Evolutionary conservation across 2,329 filamentous ascomycete genomes (phyloP).

Genomic region (Fusarium sulawesiense): DNA sequence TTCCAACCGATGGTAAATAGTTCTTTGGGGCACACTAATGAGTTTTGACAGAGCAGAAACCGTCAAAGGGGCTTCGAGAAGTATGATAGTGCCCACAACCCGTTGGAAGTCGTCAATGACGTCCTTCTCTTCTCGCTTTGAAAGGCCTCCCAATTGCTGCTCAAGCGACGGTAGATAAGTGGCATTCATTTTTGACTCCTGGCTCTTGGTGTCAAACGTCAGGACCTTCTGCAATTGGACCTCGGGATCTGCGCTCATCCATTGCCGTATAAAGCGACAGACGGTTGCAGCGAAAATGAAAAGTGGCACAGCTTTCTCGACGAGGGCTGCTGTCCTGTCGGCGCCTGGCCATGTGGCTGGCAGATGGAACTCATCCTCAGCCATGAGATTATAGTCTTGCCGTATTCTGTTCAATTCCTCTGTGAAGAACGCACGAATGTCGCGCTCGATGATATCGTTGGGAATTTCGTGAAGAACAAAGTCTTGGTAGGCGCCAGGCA

Average conservation of each 20-base stretch:
- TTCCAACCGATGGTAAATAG: slow-evolving; percentile 35
- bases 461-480: not conserved
- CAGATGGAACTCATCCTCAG: not conserved
- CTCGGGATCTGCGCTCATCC: slow-evolving; percentile 34
- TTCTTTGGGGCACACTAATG: not conserved
- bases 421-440: slow-evolving; percentile 43
- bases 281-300: slow-evolving; percentile 53
- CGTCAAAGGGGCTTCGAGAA: slow-evolving; percentile 40
- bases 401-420: slow-evolving; percentile 48
- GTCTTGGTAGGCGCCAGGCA: not conserved
- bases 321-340: slow-evolving; percentile 11
- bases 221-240: slow-evolving; percentile 43
- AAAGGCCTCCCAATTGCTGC: not conserved
- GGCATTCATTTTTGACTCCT: slow-evolving; percentile 23
- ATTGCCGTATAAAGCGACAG: slow-evolving; percentile 45
- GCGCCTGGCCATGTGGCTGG: slow-evolving; percentile 18
- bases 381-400: slow-evolving; percentile 33
- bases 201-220: slow-evolving; percentile 1
- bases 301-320: slow-evolving; percentile 48
- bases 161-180: slow-evolving; percentile 38
- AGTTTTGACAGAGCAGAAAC: slow-evolving; percentile 30
- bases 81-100: slow-evolving; percentile 43
- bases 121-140: not conserved
- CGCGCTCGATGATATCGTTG: not conserved
- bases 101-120: slow-evolving; percentile 38